A percentile compares a stretch with the other conserved stretches of the same genome.
Evolutionary conservation across 257 asterid genomes (phyloP).

Genomic region (Gentiana macrophylla): DNA sequence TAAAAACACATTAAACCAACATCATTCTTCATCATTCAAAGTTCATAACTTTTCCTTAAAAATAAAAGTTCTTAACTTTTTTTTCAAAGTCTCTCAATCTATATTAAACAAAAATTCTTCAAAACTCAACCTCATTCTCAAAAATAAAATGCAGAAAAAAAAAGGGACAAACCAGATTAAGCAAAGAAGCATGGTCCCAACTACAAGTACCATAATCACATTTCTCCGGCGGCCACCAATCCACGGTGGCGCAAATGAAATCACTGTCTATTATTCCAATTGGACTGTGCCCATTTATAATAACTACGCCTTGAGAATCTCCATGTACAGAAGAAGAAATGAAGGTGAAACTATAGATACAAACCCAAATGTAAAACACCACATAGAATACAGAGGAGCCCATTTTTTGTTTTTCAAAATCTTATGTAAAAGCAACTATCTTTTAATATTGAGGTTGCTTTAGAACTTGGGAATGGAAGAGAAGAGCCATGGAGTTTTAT

Average conservation of each 20-base stretch:
- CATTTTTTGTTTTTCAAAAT: neutral
- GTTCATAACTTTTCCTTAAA: too few species aligned
- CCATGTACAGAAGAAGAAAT: constrained; percentile 3
- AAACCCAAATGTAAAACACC: neutral
- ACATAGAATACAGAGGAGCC: constrained; percentile 3
- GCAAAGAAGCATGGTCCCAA: constrained; percentile 75
- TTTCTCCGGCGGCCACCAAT: constrained; percentile 91
- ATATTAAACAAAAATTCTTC: neutral
- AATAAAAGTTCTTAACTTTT: too few species aligned
- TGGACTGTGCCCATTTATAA: constrained; percentile 31
- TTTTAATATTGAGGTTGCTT: neutral
- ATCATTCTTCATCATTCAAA: neutral
- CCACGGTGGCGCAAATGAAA: constrained; percentile 79
- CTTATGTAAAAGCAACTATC: constrained; percentile 10
- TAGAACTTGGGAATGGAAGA: constrained; percentile 1
- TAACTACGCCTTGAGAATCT: constrained; percentile 28
- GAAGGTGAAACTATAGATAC: neutral
- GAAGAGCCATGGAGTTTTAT: neutral
- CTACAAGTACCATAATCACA: constrained; percentile 80
- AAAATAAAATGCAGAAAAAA: neutral
- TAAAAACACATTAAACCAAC: constrained; percentile 13
- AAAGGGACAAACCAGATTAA: constrained; percentile 47
- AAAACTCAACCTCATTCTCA: constrained; percentile 2
- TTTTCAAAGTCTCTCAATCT: neutral
- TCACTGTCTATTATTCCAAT: constrained; percentile 49